These are phyloP conservation scores for Globisporangium radiosum DNA, from an alignment of 352 stramenopile genomes.

Conservation along the genomic window DNA sequence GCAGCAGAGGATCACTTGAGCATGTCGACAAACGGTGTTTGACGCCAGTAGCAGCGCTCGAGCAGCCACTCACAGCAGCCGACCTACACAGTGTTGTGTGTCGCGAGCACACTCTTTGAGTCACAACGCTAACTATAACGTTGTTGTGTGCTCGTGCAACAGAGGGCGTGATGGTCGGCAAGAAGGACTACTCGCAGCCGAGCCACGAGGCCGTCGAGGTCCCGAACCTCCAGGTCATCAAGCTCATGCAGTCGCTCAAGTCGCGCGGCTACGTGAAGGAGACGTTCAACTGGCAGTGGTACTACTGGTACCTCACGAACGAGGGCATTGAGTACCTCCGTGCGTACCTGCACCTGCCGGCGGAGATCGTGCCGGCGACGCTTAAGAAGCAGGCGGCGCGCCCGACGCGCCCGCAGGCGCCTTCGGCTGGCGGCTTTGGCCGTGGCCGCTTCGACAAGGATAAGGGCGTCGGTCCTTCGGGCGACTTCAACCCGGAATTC, in stretches of 20 bases:
- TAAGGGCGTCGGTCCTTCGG: constrained; percentile 83
- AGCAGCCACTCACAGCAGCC: too few relatives aligned
- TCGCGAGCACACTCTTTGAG: too few relatives aligned
- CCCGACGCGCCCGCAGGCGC: constrained; percentile 72
- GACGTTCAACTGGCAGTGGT: constrained; percentile 99
- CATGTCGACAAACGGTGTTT: too few relatives aligned
- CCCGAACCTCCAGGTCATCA: constrained; percentile 98
- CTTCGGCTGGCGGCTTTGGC: constrained; percentile 68
- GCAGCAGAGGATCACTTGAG: too few relatives aligned
- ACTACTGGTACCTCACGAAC: constrained; percentile 99
- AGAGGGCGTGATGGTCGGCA: constrained; percentile 88
- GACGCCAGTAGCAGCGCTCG: too few relatives aligned
- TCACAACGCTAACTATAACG: too few relatives aligned
- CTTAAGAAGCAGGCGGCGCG: constrained; percentile 95
- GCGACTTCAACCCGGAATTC: constrained; percentile 88
- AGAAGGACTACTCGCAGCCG: constrained; percentile 85
- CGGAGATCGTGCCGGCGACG: constrained; percentile 98
- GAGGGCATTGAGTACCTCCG: constrained; percentile 99
- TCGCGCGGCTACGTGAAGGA: constrained; percentile 96
- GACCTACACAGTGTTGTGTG: too few relatives aligned
- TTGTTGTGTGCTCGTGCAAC: background rate
- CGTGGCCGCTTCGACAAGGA: constrained; percentile 87
- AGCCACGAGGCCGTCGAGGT: constrained; percentile 97
- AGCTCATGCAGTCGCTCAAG: constrained; percentile 98
- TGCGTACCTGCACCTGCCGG: constrained; percentile 96